These are phyloP conservation scores for Williopsis jadinii DNA, from an alignment of 1,139 yeast species.

Conservation along the genomic window DNA sequence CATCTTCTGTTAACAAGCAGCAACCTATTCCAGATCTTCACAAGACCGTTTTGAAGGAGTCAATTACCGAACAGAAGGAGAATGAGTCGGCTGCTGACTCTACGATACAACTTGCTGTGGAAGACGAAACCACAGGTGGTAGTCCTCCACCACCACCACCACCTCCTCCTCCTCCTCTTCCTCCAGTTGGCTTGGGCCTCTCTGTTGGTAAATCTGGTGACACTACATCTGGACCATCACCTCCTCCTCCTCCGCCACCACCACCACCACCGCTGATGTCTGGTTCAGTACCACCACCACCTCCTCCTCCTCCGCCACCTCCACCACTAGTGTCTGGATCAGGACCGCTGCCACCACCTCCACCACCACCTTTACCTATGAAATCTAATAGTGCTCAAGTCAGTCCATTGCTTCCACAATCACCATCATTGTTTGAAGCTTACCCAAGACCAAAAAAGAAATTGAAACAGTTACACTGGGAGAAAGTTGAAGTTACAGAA, in stretches of 20 bases:
- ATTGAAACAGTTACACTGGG: conserved; percentile 82
- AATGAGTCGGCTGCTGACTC: background rate
- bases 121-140: background rate
- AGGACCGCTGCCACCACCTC: conserved; percentile 13
- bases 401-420: conserved; percentile 30
- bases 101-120: background rate
- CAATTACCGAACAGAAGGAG: background rate
- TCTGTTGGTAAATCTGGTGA: background rate
- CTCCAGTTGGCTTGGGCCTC: background rate
- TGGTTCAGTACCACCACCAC: conserved; percentile 26
- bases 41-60: background rate
- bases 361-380: conserved; percentile 28
- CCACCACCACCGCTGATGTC: conserved; percentile 20
- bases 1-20: conserved; percentile 37
- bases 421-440: conserved; percentile 44
- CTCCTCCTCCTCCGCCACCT: conserved; percentile 25
- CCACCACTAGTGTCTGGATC: conserved; percentile 24
- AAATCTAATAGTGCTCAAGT: conserved; percentile 21
- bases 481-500: conserved; percentile 56
- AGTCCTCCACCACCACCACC: conserved; percentile 1
- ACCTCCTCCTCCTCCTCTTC: conserved; percentile 7
- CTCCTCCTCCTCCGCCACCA: conserved; percentile 16
- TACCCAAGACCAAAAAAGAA: conserved; percentile 73
- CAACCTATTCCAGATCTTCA: conserved; percentile 13
- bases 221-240: background rate